Evolutionary conservation across 2,329 filamentous ascomycete genomes (phyloP), one percentile per base, ranked within the genome.

Genomic region (Diplodia corticola): DNA sequence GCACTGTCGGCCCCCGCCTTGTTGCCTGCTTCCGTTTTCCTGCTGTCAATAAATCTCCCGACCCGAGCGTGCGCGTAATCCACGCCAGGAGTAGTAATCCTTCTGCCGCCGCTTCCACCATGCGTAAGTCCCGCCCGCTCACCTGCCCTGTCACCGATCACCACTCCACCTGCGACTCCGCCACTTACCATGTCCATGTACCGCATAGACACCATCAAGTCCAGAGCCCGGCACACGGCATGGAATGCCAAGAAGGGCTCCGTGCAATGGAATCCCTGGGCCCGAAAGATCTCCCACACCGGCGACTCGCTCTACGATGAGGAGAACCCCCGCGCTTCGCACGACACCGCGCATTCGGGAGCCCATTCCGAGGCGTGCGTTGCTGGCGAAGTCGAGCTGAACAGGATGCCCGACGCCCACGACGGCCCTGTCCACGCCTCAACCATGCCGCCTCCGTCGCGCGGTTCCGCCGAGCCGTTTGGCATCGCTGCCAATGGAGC

Each of bases 191-290:
- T 66, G 54, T 44, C 67, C 12, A 67, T 66, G 54, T 44, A 33
- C 9, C 53, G 68, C 53, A 28, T 70, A 78, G 76, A 78, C 60
- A 61, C 74, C 20, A 73, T 78, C 70, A 73, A 75, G 66, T 74
- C 71, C 48, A 72, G 77, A 64, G 76, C 76, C 64, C 72, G 76
- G 71, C 74, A 75, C 64, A 70, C 73, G 51, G 76, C 76, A n/a
- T 76, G 74, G 59, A 69, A 69, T 5, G 70, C 71, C 17, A 53
- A 68, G 12, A 37, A 69, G 37, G 76, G 76, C 55, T 76, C 73
- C 70, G 77, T 20, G 6, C 40, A 78, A 13, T 65, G 63, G 63
- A 65, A 65, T n/a, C 63, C 63, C 5, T 65, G 63, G 63, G 51
- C 63, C 10, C 40, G 63, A 20, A 65, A 59, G 44, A 65, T 65